These are phyloP conservation scores for Perilla frutescens DNA, from an alignment of 257 asterid species.

Conservation along the genomic window DNA sequence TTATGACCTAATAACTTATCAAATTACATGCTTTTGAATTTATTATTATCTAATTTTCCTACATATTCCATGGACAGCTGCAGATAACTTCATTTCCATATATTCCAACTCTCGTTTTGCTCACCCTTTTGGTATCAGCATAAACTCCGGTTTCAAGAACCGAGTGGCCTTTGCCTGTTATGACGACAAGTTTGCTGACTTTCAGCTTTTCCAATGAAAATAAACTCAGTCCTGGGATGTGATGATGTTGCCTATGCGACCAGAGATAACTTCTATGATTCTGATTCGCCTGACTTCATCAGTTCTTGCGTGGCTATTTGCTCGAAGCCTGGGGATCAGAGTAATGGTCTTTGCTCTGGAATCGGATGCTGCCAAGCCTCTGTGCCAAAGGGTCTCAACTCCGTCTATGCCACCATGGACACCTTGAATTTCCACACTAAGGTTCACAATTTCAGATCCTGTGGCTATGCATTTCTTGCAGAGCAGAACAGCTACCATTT, in stretches of 20 bases:
- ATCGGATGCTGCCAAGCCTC: conserved; percentile 54
- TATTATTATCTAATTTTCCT: background rate
- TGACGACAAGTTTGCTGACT: too few species aligned
- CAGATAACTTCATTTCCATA: background rate
- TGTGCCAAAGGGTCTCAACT: conserved; percentile 43
- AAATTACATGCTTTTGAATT: background rate
- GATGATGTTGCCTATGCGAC: conserved; percentile 27
- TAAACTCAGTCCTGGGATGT: conserved; percentile 43
- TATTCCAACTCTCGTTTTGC: conserved; percentile 13
- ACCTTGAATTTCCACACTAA: background rate
- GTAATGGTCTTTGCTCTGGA: conserved; percentile 45
- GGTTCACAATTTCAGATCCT: conserved; percentile 37
- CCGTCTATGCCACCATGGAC: background rate
- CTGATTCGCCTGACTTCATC: background rate
- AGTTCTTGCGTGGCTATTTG: conserved; percentile 47
- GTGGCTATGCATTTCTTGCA: conserved; percentile 47
- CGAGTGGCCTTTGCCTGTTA: conserved; percentile 25
- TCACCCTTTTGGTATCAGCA: conserved; percentile 46
- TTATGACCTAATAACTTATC: too few species aligned
- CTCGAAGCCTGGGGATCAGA: conserved; percentile 37
- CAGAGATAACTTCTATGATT: background rate
- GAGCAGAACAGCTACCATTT: conserved; percentile 31
- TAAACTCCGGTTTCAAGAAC: conserved; percentile 33
- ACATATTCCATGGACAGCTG: background rate
- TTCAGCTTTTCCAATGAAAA: conserved; percentile 39